Evolutionary conservation across 1,284 basidiomycete species (phyloP).

Genomic region (Fistulina hepatica): DNA sequence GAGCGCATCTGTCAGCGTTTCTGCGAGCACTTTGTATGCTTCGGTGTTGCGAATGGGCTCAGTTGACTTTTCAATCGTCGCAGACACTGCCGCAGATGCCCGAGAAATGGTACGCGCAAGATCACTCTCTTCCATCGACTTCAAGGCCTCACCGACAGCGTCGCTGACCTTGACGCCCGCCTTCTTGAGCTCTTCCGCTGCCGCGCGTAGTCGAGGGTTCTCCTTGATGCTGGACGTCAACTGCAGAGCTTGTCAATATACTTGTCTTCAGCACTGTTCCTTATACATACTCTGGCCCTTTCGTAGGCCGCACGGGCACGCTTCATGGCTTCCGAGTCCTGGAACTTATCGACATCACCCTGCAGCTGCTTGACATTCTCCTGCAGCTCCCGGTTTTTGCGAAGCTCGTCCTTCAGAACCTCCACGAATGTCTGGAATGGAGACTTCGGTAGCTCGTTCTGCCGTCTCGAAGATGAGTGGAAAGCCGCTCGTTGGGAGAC

Average conservation of each 20-base stretch:
- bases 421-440: constrained; percentile 97
- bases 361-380: constrained; percentile 96
- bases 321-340: constrained; percentile 97
- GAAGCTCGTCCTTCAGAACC: constrained; percentile 83
- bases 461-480: constrained; percentile 53
- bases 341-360: constrained; percentile 94
- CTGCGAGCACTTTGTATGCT: constrained; percentile 87
- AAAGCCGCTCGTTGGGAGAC: constrained; percentile 30
- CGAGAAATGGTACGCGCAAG: constrained; percentile 78
- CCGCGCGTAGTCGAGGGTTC: constrained; percentile 85
- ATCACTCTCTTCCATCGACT: constrained; percentile 89
- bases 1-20: constrained; percentile 84
- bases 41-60: constrained; percentile 92
- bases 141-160: constrained; percentile 84
- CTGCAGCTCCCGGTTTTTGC: constrained; percentile 90
- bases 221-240: constrained; percentile 92
- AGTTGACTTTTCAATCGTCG: constrained; percentile 72
- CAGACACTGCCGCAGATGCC: constrained; percentile 71
- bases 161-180: constrained; percentile 89
- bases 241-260: constrained; percentile 28
- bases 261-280: background rate
- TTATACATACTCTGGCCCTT: constrained; percentile 66
- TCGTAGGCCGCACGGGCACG: constrained; percentile 86
- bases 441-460: constrained; percentile 69
- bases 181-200: constrained; percentile 84